Conservation (phyloP, 129 eudicot species). For the Chrysanthemum seticuspe region DNA sequence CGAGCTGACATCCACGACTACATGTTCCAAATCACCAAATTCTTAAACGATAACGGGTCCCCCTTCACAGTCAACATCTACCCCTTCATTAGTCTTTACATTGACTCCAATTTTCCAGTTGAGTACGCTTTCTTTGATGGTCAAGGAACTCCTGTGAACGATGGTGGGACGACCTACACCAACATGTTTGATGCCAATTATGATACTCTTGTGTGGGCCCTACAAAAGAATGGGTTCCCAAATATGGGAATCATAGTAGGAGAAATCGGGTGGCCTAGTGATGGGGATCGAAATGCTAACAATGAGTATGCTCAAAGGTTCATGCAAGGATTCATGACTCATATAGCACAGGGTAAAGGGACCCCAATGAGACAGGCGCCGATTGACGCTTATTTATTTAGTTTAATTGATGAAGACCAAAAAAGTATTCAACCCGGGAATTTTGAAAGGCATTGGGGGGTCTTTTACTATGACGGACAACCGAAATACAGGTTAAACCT, state of each 20-base stretch:
- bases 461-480: conserved; percentile 69
- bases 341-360: conserved; percentile 51
- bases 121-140: conserved; percentile 82
- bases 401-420: conserved; percentile 78
- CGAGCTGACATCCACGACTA: conserved; percentile 70
- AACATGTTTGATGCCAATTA: conserved; percentile 89
- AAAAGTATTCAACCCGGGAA: conserved; percentile 87
- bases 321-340: conserved; percentile 80
- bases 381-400: conserved; percentile 69
- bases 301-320: conserved; percentile 59
- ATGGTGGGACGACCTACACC: conserved; percentile 60
- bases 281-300: conserved; percentile 75
- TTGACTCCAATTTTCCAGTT: conserved; percentile 70
- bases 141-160: conserved; percentile 57
- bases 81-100: conserved; percentile 87
- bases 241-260: conserved; percentile 80
- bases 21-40: conserved; percentile 57
- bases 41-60: conserved; percentile 56
- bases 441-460: conserved; percentile 96
- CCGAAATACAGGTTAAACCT: conserved; percentile 67
- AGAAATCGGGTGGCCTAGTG: conserved; percentile 96
- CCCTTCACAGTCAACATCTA: conserved; percentile 93
- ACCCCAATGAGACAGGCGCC: conserved; percentile 80
- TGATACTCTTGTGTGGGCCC: conserved; percentile 86
- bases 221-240: conserved; percentile 60